These are phyloP conservation scores for Carpinus viminea DNA, from an alignment of 306 rosid genomes.

Conservation along the genomic window DNA sequence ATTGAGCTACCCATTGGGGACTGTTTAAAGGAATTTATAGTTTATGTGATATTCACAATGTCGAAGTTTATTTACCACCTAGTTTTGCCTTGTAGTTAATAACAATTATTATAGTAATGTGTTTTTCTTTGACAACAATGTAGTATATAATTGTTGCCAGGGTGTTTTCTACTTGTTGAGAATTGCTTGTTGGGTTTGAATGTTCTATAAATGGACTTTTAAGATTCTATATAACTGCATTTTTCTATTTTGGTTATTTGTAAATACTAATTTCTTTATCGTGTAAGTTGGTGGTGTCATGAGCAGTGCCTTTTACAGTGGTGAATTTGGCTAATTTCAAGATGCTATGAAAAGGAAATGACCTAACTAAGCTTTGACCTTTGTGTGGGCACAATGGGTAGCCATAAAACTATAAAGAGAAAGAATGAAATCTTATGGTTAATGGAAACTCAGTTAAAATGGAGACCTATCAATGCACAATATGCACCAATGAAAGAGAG, in stretches of 20 bases:
- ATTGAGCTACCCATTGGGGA: too few relatives aligned
- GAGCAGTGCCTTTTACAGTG: not conserved
- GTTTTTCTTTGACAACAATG: not conserved
- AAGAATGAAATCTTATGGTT: not conserved
- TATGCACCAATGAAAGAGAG: not conserved
- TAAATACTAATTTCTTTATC: not conserved
- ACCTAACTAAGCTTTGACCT: not conserved
- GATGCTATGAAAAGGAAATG: slow-evolving; percentile 8
- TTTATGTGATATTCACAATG: slow-evolving; percentile 8
- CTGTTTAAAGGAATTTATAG: not conserved
- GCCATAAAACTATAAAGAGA: not conserved
- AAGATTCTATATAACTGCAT: not conserved
- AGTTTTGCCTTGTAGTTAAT: not conserved
- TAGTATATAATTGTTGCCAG: not conserved
- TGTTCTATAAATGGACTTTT: not conserved
- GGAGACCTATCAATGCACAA: not conserved
- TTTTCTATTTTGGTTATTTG: not conserved
- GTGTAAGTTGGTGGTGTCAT: not conserved
- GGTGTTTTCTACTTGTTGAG: not conserved
- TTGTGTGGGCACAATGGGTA: not conserved
- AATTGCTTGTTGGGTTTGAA: slow-evolving; percentile 9
- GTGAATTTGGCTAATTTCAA: not conserved
- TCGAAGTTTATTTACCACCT: not conserved
- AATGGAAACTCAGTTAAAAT: not conserved
- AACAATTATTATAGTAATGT: not conserved